These are phyloP conservation scores for Aspergillus oerlinghausenensis DNA, from an alignment of 2,329 filamentous ascomycete genomes.

Conservation along the genomic window DNA sequence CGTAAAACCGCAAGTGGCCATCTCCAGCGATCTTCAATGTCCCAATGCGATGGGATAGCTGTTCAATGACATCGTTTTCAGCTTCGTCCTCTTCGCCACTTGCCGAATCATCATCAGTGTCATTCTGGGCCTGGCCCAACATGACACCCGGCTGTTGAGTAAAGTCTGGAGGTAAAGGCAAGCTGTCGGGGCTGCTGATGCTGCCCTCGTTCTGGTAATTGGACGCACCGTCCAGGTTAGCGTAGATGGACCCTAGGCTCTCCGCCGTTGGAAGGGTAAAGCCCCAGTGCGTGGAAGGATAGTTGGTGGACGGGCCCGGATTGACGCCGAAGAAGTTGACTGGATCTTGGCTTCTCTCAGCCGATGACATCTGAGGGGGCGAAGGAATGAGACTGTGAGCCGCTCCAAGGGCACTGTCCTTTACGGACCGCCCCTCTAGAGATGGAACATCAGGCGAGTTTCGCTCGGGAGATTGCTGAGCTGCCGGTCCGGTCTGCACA, in stretches of 20 bases:
- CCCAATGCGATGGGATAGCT: slow-evolving; percentile 42
- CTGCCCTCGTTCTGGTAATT: slow-evolving; percentile 17
- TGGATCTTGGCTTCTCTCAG: slow-evolving; percentile 14
- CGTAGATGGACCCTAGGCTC: slow-evolving; percentile 32
- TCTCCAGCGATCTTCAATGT: slow-evolving; percentile 41
- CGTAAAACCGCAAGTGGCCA: slow-evolving; percentile 43
- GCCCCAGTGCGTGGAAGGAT: slow-evolving; percentile 26
- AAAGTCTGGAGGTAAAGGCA: slow-evolving; percentile 24
- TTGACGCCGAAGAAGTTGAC: slow-evolving; percentile 21
- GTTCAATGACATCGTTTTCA: slow-evolving; percentile 39
- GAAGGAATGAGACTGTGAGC: slow-evolving; percentile 2
- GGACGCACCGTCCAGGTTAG: slow-evolving; percentile 23
- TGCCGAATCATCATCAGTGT: slow-evolving; percentile 27
- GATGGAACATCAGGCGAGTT: slow-evolving; percentile 9
- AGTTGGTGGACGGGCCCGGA: slow-evolving; percentile 16
- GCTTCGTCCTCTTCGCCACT: slow-evolving; percentile 37
- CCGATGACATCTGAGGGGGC: slow-evolving; percentile 8
- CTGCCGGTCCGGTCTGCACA: not conserved
- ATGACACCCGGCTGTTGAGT: slow-evolving; percentile 21
- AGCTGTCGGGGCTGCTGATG: slow-evolving; percentile 20
- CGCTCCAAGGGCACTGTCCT: not conserved
- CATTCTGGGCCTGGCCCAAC: slow-evolving; percentile 17
- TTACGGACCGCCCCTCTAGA: slow-evolving; percentile 9
- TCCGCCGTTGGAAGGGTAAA: slow-evolving; percentile 36
- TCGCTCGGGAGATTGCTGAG: slow-evolving; percentile 10